Conservation (phyloP, 108 stramenopile genomes). For the Cyclotella sp. region DNA sequence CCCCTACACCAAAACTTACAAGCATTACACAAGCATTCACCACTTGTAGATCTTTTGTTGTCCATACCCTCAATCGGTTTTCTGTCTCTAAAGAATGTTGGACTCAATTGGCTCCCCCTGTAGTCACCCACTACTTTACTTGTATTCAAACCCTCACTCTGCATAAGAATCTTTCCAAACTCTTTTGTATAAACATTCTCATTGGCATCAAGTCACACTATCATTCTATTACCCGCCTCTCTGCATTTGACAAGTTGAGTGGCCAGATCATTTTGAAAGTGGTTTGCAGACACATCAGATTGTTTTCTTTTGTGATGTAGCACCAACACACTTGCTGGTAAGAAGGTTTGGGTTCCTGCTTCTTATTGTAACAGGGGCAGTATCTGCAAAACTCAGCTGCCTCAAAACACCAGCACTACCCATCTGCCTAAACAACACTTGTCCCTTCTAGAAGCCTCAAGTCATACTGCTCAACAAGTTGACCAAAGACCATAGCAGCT, state of each 20-base stretch:
- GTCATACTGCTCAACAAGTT: slow-evolving; percentile 5
- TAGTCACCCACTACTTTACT: slow-evolving; percentile 4
- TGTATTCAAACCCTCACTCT: neutral
- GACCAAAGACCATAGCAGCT: too few species aligned
- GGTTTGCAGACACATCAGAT: neutral
- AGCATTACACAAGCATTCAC: too few species aligned
- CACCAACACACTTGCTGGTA: neutral
- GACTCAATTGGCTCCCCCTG: slow-evolving; percentile 3
- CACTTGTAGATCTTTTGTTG: too few species aligned
- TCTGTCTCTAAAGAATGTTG: too few species aligned
- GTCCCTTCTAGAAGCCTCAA: neutral
- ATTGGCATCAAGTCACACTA: slow-evolving; percentile 23
- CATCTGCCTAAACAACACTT: slow-evolving; percentile 3
- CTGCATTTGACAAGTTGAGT: neutral
- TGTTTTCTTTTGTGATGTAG: neutral
- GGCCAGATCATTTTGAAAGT: neutral
- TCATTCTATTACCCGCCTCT: slow-evolving; percentile 6
- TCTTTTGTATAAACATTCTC: slow-evolving; percentile 4
- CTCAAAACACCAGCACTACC: slow-evolving; percentile 7
- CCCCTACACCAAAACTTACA: too few species aligned
- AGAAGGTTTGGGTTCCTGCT: neutral
- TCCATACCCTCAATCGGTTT: slow-evolving; percentile 21
- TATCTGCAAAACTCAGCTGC: neutral
- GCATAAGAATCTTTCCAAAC: neutral
- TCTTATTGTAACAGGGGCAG: neutral